phyloP scores from a whole-genome alignment of 805 yeast genomes.

The Starmerella apis region DNA sequence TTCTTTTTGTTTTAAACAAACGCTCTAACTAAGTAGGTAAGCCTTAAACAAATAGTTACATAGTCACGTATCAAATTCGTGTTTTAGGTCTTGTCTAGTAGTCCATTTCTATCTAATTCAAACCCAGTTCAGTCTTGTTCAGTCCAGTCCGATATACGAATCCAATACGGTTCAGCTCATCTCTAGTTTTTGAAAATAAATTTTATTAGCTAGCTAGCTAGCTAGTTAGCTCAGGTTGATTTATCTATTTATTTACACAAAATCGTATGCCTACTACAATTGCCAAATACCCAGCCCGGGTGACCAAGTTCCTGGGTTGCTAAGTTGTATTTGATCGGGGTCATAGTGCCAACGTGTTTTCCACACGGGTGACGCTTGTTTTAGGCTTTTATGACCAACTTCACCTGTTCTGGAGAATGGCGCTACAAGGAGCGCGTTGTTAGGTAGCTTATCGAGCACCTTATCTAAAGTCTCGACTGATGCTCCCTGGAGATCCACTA shows the following conservation, averaged over 20 bases:
- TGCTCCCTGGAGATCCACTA: conserved; percentile 45
- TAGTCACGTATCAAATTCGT: too few species aligned
- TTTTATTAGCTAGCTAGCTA: not conserved
- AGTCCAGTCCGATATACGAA: too few species aligned
- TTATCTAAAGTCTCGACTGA: conserved; percentile 27
- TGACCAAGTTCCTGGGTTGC: not conserved
- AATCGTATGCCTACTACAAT: not conserved
- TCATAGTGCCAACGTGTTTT: conserved; percentile 19
- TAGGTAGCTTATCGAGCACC: conserved; percentile 19
- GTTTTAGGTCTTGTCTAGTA: too few species aligned
- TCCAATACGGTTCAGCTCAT: too few species aligned
- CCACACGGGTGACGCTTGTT: conserved; percentile 22
- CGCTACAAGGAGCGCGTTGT: conserved; percentile 1
- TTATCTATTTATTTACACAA: not conserved
- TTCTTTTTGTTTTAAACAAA: too few species aligned
- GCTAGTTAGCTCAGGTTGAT: not conserved
- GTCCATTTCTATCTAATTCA: too few species aligned
- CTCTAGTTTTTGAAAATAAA: too few species aligned
- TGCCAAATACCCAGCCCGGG: conserved; percentile 17
- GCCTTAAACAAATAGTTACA: too few species aligned
- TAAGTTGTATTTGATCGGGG: conserved; percentile 6
- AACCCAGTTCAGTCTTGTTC: too few species aligned
- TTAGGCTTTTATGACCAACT: not conserved
- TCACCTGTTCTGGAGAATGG: not conserved
- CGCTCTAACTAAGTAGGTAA: too few species aligned